Percentiles rank a stretch among this genome's conserved stretches.
These are phyloP conservation scores for Aspergillus biplanus DNA, from an alignment of 495 filamentous ascomycete species.

Conservation along the genomic window DNA sequence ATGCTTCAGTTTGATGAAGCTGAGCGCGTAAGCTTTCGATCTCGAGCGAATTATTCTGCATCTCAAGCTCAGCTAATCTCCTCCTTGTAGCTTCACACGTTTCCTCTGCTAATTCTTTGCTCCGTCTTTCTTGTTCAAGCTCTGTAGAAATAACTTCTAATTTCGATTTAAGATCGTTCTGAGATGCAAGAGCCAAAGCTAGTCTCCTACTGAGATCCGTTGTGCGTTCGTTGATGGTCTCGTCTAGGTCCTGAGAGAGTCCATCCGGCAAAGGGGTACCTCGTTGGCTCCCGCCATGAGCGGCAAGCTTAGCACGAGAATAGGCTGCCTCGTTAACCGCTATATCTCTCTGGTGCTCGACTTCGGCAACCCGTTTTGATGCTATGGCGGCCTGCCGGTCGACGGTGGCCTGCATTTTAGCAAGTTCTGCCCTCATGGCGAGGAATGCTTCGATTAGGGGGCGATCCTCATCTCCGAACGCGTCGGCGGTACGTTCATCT, in stretches of 20 bases:
- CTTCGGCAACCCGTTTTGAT: constrained; percentile 86
- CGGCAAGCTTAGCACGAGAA: constrained; percentile 89
- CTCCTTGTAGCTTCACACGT: constrained; percentile 80
- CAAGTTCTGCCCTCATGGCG: constrained; percentile 82
- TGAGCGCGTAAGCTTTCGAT: constrained; percentile 83
- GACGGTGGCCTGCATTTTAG: constrained; percentile 75
- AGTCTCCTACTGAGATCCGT: constrained; percentile 81
- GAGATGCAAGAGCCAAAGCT: constrained; percentile 74
- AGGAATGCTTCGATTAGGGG: constrained; percentile 92
- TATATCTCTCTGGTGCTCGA: constrained; percentile 89
- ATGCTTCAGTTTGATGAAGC: constrained; percentile 74
- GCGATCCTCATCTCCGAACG: constrained; percentile 86
- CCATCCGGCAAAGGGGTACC: constrained; percentile 73
- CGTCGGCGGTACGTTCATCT: constrained; percentile 74
- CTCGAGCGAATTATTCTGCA: constrained; percentile 79
- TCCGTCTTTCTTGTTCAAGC: constrained; percentile 76
- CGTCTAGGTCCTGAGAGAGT: constrained; percentile 56
- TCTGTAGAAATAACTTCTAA: constrained; percentile 69
- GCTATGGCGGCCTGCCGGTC: constrained; percentile 83
- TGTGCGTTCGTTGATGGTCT: constrained; percentile 63
- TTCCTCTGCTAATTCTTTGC: constrained; percentile 84
- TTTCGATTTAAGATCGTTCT: constrained; percentile 73
- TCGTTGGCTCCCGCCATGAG: constrained; percentile 71
- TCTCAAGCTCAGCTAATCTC: constrained; percentile 82
- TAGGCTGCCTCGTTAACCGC: constrained; percentile 93